Base-by-base conservation (phyloP, 257 asterid genomes). In the Hygrophila difformis region DNA sequence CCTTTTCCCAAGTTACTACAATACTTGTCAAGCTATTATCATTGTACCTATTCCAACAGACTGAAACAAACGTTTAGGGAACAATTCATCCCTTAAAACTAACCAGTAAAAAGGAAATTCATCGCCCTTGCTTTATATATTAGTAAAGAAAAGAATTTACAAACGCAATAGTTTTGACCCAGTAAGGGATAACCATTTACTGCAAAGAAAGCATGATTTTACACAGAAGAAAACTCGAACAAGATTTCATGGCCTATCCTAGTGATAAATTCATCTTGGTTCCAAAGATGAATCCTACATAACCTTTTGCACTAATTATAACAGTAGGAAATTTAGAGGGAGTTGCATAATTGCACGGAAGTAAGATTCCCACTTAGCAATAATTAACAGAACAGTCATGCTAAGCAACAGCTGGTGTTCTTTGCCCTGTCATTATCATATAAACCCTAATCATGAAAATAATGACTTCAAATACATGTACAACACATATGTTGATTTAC, bases 351-450 rank as follows among this genome's bases (percentile, higher is more conserved):
- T 56, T 62, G 69, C 71, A 69, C 66, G 64, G 42, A 56, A 46
- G 17, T 44, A 41, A 40, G 62, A 58, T 55, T 46, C 53, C 63
- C n/a, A n/a, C n/a, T 43, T 56, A 43, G 44, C 44, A 48, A 57
- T 47, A 56, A 65, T 49, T 37, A 53, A 56, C 36, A 47, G 17
- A 20, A 39, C 23, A 66, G 47, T 51, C 17, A 31, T 36, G 47
- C 53, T 64, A 36, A 46, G 58, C 65, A 63, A 49, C 56, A 52
- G 44, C 59, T 18, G 17, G 4, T 23, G 22, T 33, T 23, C 21
- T 24, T 44, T 53, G 65, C 66, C 45, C 47, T 50, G 78, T 67
- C 79, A 51, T 55, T 72, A 48, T 72, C 79, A 51, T 15, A 26
- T 8, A 26, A 37, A 48, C 57, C 52, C 58, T 16, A 63, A 72